phyloP scores from a whole-genome alignment of 2,329 filamentous ascomycete genomes.

The Knufia fluminis region DNA sequence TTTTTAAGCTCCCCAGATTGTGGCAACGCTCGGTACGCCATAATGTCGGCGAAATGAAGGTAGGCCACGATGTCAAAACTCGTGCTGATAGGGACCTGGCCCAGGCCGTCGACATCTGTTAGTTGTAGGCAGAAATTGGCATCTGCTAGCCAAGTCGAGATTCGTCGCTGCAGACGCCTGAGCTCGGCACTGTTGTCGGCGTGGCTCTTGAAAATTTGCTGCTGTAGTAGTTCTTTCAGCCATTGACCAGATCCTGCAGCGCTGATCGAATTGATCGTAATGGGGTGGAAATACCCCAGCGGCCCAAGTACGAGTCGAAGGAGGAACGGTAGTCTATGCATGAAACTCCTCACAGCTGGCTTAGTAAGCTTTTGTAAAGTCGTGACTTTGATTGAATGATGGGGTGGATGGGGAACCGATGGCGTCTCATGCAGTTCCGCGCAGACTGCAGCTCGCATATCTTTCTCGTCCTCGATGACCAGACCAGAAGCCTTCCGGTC shows the following conservation, averaged over 20 bases:
- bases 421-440: conserved; percentile 40
- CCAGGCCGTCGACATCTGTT: conserved; percentile 36
- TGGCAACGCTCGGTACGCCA: conserved; percentile 41
- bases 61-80: conserved; percentile 40
- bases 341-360: conserved; percentile 34
- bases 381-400: conserved; percentile 40
- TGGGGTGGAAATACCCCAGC: conserved; percentile 45
- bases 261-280: conserved; percentile 42
- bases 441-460: conserved; percentile 43
- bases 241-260: conserved; percentile 43
- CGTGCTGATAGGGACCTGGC: conserved; percentile 41
- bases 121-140: conserved; percentile 46
- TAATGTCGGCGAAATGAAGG: conserved; percentile 39
- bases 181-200: conserved; percentile 36
- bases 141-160: conserved; percentile 43
- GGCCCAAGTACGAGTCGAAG: conserved; percentile 40
- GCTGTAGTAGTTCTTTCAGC: conserved; percentile 38
- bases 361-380: conserved; percentile 38
- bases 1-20: conserved; percentile 37
- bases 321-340: conserved; percentile 44
- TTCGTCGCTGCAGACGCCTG: conserved; percentile 36
- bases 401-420: conserved; percentile 43
- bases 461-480: conserved; percentile 32
- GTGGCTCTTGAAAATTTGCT: conserved; percentile 44
- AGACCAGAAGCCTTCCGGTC: conserved; percentile 23